phyloP scores from a whole-genome alignment of 192 early-diverging fungal genomes.

The Phycomyces blakesleeanus region DNA sequence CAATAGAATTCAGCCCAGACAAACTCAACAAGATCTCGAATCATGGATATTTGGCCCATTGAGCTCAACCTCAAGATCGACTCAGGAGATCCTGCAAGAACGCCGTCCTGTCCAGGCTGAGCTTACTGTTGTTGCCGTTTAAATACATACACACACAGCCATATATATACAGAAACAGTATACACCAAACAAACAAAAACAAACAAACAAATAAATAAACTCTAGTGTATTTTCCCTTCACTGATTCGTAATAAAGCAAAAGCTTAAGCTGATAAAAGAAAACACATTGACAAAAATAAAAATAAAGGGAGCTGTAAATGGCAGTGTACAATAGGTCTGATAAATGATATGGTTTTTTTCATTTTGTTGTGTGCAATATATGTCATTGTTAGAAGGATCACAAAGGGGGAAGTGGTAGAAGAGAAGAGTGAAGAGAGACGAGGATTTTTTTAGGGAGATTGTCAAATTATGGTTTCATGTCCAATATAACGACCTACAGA shows the following conservation, averaged over 20 bases:
- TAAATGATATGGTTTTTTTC: too few species aligned
- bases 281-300: too few species aligned
- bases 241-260: too few species aligned
- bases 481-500: constrained; percentile 30
- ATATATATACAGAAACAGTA: neutral
- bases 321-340: too few species aligned
- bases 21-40: neutral
- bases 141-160: neutral
- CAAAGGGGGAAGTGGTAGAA: neutral
- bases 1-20: neutral
- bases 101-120: neutral
- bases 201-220: neutral
- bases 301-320: too few species aligned
- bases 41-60: neutral
- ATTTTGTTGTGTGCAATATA: too few species aligned
- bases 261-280: too few species aligned
- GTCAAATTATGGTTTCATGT: constrained; percentile 23
- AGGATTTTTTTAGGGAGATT: neutral
- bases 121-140: neutral
- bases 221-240: neutral
- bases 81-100: neutral
- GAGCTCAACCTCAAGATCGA: neutral
- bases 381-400: too few species aligned
- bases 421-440: neutral
- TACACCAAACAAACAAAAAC: neutral